Base-by-base conservation (phyloP, 2,329 filamentous ascomycete genomes). In the Clonostachys rhizophaga region DNA sequence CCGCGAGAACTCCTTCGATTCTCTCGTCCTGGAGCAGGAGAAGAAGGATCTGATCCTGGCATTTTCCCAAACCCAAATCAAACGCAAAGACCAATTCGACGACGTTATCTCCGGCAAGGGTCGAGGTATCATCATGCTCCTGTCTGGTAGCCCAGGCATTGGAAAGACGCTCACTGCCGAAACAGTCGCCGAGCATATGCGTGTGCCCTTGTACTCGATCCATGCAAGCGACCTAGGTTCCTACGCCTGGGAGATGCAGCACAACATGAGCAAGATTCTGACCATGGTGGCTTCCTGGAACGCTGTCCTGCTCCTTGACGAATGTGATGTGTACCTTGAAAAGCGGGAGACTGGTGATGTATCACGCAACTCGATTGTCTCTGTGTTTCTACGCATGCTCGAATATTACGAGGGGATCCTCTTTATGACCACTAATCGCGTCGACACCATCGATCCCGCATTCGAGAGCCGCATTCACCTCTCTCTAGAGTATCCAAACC, bases 281-380 rank as follows among this genome's bases (percentile, higher is more conserved):
- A 83, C 87, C 57, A 81, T 89, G 43, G 84, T 84, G 1, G 80
- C 86, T 5, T 48, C 16, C 34, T 74, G 69, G 71, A 63, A 68
- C 42, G 67, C 63, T 13, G 64, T 73, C 0, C 50, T 74, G 7
- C 53, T 63, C 10, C 55, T 63, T 9, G 60, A 63, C 39, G 60
- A 63, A 43, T 62, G 59, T 13, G 70, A 73, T 16, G 66, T 71
- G 14, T 74, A 72, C 55, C 63, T 73, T n/a, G 54, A 66, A 59
- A 52, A 68, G 51, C 57, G 65, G 44, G 48, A 54, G 50, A 51
- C 54, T 8, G 53, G 63, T 5, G 59, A 63, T 14, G 49, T 72
- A 11, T 55, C 54, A 2, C 61, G 68, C 3, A 74, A 73, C 51
- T 61, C 64, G 49, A 58, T 66, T 30, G 60, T 66, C 2, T 59